Evolutionary conservation across 331 rosid species (phyloP), one percentile per base, ranked within the genome.

Genomic region (Arachis monticola): DNA sequence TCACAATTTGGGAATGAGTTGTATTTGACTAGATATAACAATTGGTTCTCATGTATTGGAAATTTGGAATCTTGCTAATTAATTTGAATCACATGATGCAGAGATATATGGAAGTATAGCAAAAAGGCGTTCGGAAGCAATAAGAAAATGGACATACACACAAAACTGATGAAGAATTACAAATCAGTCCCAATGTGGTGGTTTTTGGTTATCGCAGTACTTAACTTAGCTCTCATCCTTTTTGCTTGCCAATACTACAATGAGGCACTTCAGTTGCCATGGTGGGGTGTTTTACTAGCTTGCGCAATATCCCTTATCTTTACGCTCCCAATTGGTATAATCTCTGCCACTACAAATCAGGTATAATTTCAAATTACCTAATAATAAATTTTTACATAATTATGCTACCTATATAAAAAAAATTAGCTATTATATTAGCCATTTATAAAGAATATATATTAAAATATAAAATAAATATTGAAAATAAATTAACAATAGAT

Each of bases 231-330:
- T 60, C 87, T 88, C 51, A 86, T 89, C 40, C 58, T 90, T 8
- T 86, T 87, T 55, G 53, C 88, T n/a, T 83, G 87, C 48, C 59
- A 81, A 63, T 60, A 86, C 80, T 93, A 90, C 81, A 84, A 82
- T 0, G 90, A 78, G 56, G 76, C 96, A 10, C 97, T 93, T 70
- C 97, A 90, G 70, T 68, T 92, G 80, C 97, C 93, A 30, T 92
- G 97, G 97, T 92, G 97, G 97, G 97, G 93, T 22, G 91, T 88
- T 3, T 48, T 91, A 60, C 88, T 91, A 73, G 93, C 91, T 61
- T 89, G 91, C 62, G 87, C 81, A 67, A 78, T 91, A 65, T 80
- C 93, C 40, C n/a, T 91, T 60, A 52, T 70, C 47, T 89, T 86
- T 83, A 86, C 93, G 13, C 88, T 86, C 47, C 96, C 96, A 8